Evolutionary conservation across 306 rosid species (phyloP).

Genomic region (Corylus avellana): DNA sequence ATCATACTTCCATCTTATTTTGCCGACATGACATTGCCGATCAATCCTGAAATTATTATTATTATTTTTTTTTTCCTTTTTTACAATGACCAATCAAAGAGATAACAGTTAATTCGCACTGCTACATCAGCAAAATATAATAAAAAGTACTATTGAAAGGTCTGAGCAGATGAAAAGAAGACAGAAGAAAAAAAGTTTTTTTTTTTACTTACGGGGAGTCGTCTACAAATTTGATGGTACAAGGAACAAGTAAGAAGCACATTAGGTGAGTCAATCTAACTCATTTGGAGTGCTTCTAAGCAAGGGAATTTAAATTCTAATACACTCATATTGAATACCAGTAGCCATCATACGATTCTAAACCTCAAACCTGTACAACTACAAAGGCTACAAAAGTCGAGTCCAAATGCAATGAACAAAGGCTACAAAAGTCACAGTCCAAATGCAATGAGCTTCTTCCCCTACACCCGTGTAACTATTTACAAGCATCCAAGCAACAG

Average conservation of each 20-base stretch:
- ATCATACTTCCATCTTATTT: too few relatives aligned
- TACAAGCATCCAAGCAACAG: conserved; percentile 42
- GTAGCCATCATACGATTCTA: conserved; percentile 1
- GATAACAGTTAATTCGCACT: too few relatives aligned
- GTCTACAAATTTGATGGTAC: conserved; percentile 13
- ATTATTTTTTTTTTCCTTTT: too few relatives aligned
- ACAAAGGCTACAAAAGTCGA: conserved; percentile 36
- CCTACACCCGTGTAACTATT: conserved; percentile 50
- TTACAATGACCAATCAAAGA: too few relatives aligned
- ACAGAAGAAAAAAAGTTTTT: neutral
- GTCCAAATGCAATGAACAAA: conserved; percentile 37
- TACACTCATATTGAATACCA: conserved; percentile 31
- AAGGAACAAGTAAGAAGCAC: conserved; percentile 10
- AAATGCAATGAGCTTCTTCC: conserved; percentile 35
- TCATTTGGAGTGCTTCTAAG: conserved; percentile 24
- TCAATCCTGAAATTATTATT: too few relatives aligned
- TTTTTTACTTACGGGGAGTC: neutral
- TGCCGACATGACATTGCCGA: too few relatives aligned
- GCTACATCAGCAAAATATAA: too few relatives aligned
- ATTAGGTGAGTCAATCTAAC: conserved; percentile 1
- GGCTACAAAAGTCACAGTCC: conserved; percentile 31
- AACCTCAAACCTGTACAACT: conserved; percentile 61
- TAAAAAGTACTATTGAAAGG: neutral
- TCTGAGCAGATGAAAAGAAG: neutral
- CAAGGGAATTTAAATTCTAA: conserved; percentile 34